Percentiles rank a stretch among this genome's conserved stretches.
phyloP scores from a whole-genome alignment of 768 basidiomycete genomes.

The Rhodocollybia butyracea region DNA sequence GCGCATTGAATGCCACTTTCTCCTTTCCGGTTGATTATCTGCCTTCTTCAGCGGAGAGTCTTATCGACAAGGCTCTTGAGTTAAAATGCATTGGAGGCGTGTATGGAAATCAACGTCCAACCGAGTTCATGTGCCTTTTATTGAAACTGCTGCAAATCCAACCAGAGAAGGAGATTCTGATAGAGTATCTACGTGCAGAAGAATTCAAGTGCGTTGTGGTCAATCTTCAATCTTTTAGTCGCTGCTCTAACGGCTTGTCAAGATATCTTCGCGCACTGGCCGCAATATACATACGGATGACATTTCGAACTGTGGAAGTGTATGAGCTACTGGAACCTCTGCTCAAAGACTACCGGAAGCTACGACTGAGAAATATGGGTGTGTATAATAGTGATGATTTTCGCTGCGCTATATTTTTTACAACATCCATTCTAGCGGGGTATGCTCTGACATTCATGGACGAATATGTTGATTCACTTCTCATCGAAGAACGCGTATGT shows the following conservation, averaged over 20 bases:
- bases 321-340: conserved; percentile 93
- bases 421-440: conserved; percentile 52
- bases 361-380: conserved; percentile 82
- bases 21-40: conserved; percentile 6
- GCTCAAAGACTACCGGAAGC: conserved; percentile 89
- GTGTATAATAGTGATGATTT: conserved; percentile 20
- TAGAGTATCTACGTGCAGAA: conserved; percentile 93
- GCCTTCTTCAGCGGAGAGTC: conserved; percentile 64
- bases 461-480: conserved; percentile 82
- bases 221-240: background rate
- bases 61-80: conserved; percentile 92
- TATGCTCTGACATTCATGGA: conserved; percentile 87
- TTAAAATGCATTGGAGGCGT: conserved; percentile 86
- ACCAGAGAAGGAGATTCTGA: conserved; percentile 94
- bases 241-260: background rate
- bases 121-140: conserved; percentile 88
- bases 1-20: background rate
- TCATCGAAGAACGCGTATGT: conserved; percentile 90
- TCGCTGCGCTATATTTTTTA: background rate
- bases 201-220: conserved; percentile 88
- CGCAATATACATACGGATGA: conserved; percentile 92
- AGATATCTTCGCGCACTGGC: conserved; percentile 95
- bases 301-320: conserved; percentile 85
- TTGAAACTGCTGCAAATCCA: conserved; percentile 96
- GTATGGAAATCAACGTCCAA: conserved; percentile 92